Conservation (phyloP, 2,329 filamentous ascomycete species). For the Aspergillus phoenicis region DNA sequence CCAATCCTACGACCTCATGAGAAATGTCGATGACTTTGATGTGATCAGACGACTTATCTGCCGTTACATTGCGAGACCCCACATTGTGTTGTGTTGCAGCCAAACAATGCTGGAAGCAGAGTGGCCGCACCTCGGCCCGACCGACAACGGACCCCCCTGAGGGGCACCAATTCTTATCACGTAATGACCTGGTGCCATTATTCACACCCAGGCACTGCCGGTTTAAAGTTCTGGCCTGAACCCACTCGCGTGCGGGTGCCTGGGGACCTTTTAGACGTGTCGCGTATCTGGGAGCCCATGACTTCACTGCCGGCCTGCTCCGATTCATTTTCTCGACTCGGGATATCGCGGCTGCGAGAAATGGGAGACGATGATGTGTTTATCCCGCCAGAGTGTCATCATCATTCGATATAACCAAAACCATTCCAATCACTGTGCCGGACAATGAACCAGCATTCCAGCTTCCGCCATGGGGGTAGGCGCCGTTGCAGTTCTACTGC, state of each 20-base stretch:
- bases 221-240: not conserved
- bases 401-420: not conserved
- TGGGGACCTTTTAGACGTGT: slow-evolving; percentile 6
- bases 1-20: not conserved
- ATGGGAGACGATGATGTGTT: slow-evolving; percentile 1
- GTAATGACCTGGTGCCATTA: not conserved
- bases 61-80: not conserved
- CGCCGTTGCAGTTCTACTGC: slow-evolving; percentile 10
- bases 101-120: not conserved
- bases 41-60: not conserved
- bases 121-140: slow-evolving; percentile 3
- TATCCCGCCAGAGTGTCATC: not conserved
- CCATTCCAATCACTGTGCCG: not conserved
- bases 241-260: not conserved
- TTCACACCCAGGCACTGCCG: not conserved
- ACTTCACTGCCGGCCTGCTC: slow-evolving; percentile 8
- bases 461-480: slow-evolving; percentile 15
- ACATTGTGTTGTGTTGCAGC: not conserved
- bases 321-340: slow-evolving; percentile 20
- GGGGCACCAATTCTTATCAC: slow-evolving; percentile 3
- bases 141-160: not conserved
- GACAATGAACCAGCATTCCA: not conserved
- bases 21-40: not conserved
- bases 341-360: slow-evolving; percentile 21
- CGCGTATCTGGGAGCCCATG: not conserved